Base-by-base conservation (phyloP, 2,329 filamentous ascomycete genomes). In the Endocalyx cinctus region DNA sequence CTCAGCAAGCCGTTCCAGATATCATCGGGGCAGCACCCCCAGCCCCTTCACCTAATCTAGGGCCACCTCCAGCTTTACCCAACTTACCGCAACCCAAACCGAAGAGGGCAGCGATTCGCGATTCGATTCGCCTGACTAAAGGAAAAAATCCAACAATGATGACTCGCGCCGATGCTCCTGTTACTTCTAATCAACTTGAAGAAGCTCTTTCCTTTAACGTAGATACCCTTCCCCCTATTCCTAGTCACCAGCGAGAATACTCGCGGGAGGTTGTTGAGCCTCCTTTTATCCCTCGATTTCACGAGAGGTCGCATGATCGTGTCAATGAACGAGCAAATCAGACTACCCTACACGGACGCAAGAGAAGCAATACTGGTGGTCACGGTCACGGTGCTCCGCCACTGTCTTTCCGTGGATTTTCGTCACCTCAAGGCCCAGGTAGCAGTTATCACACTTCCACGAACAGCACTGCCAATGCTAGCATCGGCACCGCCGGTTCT, bases 71-170 rank as follows among this genome's bases (percentile, higher is more conserved):
- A 3, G 69, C 71, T 0, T 67, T 76, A 18, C 74, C 72, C 45
- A 72, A 77, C 25, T 47, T 66, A 8, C 64, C 69, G 7, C 66
- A 58, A 19, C 48, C 59, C 18, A 76, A 70, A 52, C 41, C 66
- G 2, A 71, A 72, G 55, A 70, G 57, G 45, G 64, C 53, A 5
- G 72, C 72, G 5, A 90, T 95, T 45, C 79, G 87, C 29, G 89
- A 97, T 60, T 95, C 89, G 1, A 94, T 96, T 41, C 79, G 86
- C 29, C 70, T 96, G 15, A 87, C 89, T 10, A 96, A 96, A 63
- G 79, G 82, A 28, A 82, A 77, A 46, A 66, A 64, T 29, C 67
- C 69, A 42, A 46, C 25, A 35, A 38, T 45, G 47, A 62, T 37
- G 51, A 55, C 32, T 50, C 64, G 23, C 54, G 61, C 23, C 54